phyloP scores from a whole-genome alignment of 495 filamentous ascomycete genomes.

The Tuber indicum region DNA sequence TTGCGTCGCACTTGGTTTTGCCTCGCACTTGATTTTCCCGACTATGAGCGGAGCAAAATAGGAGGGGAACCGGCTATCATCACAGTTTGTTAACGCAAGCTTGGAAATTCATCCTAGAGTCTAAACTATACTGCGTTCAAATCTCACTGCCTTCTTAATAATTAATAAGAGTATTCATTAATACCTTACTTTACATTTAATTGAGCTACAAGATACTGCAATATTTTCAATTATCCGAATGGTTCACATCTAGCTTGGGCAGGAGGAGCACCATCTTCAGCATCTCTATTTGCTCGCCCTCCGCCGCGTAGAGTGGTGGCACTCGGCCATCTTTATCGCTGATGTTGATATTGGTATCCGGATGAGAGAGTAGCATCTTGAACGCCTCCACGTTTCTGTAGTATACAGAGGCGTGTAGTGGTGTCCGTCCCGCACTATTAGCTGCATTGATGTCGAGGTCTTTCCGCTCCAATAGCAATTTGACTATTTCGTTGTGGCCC shows the following conservation, averaged over 20 bases:
- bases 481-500: neutral
- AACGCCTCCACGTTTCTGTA: neutral
- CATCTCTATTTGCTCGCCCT: neutral
- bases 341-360: neutral
- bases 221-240: neutral
- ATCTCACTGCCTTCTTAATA: no score
- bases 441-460: neutral
- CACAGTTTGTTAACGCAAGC: neutral
- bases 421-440: neutral
- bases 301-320: neutral
- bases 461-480: neutral
- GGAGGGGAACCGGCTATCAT: no score
- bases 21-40: no score
- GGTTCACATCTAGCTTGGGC: neutral
- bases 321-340: neutral
- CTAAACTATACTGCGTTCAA: no score
- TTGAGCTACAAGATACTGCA: no score
- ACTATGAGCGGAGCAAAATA: no score
- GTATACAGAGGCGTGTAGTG: neutral
- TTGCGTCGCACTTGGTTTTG: no score
- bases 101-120: no score
- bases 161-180: no score
- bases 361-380: neutral
- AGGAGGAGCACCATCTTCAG: neutral
- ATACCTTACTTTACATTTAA: no score